Evolutionary conservation across 1,284 basidiomycete genomes (phyloP).

Genomic region (Apiotrichum veenhuisii): DNA sequence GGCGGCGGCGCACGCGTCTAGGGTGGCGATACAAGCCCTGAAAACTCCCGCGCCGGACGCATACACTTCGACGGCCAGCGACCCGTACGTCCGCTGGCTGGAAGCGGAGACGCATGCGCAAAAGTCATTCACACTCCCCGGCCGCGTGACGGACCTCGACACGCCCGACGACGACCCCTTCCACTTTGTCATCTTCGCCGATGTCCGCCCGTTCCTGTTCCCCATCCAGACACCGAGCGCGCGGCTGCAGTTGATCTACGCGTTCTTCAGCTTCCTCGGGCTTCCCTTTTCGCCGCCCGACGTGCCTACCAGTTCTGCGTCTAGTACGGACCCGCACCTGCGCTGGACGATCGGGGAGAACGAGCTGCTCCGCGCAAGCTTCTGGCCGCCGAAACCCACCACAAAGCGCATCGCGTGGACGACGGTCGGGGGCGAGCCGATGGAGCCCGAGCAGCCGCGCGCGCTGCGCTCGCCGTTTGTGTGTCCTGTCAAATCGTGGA

Average conservation of each 20-base stretch:
- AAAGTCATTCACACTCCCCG: slow-evolving; percentile 53
- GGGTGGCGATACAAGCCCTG: neutral
- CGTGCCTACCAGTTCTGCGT: slow-evolving; percentile 43
- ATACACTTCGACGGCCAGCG: slow-evolving; percentile 29
- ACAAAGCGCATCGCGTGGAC: slow-evolving; percentile 30
- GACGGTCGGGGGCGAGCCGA: slow-evolving; percentile 46
- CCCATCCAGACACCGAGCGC: slow-evolving; percentile 56
- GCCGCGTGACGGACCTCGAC: slow-evolving; percentile 57
- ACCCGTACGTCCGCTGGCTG: slow-evolving; percentile 70
- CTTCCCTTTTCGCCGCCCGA: slow-evolving; percentile 55
- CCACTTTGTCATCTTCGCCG: slow-evolving; percentile 70
- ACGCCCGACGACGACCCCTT: slow-evolving; percentile 64
- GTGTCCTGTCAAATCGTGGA: slow-evolving; percentile 38
- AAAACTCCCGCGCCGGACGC: neutral
- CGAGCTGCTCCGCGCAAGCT: slow-evolving; percentile 26
- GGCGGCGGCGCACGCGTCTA: slow-evolving; percentile 26
- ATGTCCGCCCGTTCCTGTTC: slow-evolving; percentile 68
- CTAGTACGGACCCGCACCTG: slow-evolving; percentile 48
- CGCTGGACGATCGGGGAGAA: slow-evolving; percentile 26
- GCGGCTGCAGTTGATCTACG: slow-evolving; percentile 63
- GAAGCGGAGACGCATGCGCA: slow-evolving; percentile 59
- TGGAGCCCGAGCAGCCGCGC: slow-evolving; percentile 41
- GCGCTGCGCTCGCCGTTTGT: slow-evolving; percentile 25
- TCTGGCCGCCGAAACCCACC: slow-evolving; percentile 28
- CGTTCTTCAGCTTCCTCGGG: slow-evolving; percentile 73